Percentiles rank a stretch among this genome's conserved stretches.
Evolutionary conservation across 164 flowering plant genomes (phyloP).

Genomic region (Vitis vinifera): ASM3070453v1 NC_081812.1:10237001-10237500

Average conservation of each 20-base stretch:
- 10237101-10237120: slow-evolving; percentile 95
- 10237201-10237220: slow-evolving; percentile 87
- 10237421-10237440: background rate
- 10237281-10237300: slow-evolving; percentile 79
- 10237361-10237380: background rate
- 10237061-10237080: slow-evolving; percentile 83
- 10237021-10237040: slow-evolving; percentile 89
- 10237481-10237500: background rate
- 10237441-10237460: background rate
- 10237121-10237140: slow-evolving; percentile 91
- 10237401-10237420: no score
- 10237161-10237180: slow-evolving; percentile 97
- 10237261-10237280: slow-evolving; percentile 85
- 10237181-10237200: slow-evolving; percentile 89
- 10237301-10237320: slow-evolving; percentile 96
- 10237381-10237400: no score
- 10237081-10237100: slow-evolving; percentile 81
- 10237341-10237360: background rate
- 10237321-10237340: slow-evolving; percentile 72
- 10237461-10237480: no score
- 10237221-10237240: slow-evolving; percentile 96
- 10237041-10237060: slow-evolving; percentile 81
- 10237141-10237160: slow-evolving; percentile 72
- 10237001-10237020: slow-evolving; percentile 54
- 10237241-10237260: slow-evolving; percentile 88